phyloP scores from a whole-genome alignment of 2,329 filamentous ascomycete species.

The Trichophyton simii region DNA sequence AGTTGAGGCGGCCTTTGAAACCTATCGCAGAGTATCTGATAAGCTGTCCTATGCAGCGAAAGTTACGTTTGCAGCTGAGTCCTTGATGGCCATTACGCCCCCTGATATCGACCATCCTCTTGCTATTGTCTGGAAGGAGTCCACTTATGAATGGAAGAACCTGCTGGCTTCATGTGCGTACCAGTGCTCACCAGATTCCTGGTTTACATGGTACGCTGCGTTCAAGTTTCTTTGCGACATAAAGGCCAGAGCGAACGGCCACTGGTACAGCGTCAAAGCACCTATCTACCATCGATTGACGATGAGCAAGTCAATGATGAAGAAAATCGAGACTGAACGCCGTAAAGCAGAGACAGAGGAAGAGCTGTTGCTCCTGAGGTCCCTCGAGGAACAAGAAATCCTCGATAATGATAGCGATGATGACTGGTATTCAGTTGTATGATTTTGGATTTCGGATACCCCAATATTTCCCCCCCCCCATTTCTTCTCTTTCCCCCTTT shows the following conservation, averaged over 20 bases:
- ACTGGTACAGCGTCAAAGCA: conserved; percentile 3
- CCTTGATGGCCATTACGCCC: conserved; percentile 21
- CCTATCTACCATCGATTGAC: conserved; percentile 7
- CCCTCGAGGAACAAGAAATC: neutral
- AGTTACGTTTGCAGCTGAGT: conserved; percentile 20
- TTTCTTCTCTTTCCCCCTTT: neutral
- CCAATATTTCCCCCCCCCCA: neutral
- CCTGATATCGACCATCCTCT: conserved; percentile 23
- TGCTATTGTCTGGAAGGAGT: conserved; percentile 24
- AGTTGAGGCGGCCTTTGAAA: conserved; percentile 13
- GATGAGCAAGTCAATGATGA: conserved; percentile 7
- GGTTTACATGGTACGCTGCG: conserved; percentile 17
- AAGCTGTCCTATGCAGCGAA: conserved; percentile 14
- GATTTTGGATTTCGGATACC: neutral
- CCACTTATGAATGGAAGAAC: conserved; percentile 21
- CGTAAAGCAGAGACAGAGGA: neutral
- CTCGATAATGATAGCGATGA: conserved; percentile 7
- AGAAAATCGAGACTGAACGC: neutral
- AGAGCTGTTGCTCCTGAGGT: neutral
- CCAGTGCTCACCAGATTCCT: neutral
- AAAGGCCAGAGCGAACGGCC: conserved; percentile 16
- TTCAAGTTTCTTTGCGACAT: conserved; percentile 21
- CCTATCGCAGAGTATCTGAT: too few species aligned
- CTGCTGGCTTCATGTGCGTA: conserved; percentile 32
- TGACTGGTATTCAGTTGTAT: conserved; percentile 6